Percentiles rank a stretch among this genome's conserved stretches.
phyloP scores from a whole-genome alignment of 2,329 filamentous ascomycete genomes.

The Dactylonectria macrodidyma region DNA sequence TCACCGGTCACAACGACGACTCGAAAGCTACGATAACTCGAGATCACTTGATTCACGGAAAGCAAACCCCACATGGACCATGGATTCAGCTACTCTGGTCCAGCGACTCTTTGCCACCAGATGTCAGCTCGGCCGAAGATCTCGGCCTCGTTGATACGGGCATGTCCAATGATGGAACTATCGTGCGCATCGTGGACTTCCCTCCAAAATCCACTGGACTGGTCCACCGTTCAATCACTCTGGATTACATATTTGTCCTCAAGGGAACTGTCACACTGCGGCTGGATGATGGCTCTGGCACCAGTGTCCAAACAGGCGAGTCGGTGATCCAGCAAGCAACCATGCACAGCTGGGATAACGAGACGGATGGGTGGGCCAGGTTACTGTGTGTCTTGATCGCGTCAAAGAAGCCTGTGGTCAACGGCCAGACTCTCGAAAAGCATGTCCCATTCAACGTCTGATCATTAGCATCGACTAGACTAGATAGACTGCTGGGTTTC shows the following conservation, averaged over 20 bases:
- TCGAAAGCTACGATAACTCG: background rate
- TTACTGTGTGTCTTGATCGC: conserved; percentile 2
- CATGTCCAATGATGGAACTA: background rate
- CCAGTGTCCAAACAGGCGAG: background rate
- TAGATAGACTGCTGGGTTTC: no score
- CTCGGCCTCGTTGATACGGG: background rate
- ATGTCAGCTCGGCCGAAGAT: background rate
- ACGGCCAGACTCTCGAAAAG: background rate
- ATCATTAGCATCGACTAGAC: no score
- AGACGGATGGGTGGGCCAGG: conserved; percentile 1
- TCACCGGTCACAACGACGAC: background rate
- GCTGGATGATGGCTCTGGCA: conserved; percentile 5
- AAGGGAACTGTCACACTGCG: background rate
- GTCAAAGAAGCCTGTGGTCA: background rate
- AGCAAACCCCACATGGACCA: background rate
- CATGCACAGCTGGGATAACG: conserved; percentile 9
- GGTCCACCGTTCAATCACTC: background rate
- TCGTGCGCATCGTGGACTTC: background rate
- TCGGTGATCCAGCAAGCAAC: background rate
- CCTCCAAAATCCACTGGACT: background rate
- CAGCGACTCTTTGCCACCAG: background rate
- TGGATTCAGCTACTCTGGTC: background rate
- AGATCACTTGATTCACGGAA: background rate
- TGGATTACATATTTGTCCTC: background rate
- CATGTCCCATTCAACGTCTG: no score